Percentiles rank a stretch among this genome's conserved stretches.
Evolutionary conservation across 78 protist species (phyloP).

Genomic region (Planoprotostelium fungivorum): DNA sequence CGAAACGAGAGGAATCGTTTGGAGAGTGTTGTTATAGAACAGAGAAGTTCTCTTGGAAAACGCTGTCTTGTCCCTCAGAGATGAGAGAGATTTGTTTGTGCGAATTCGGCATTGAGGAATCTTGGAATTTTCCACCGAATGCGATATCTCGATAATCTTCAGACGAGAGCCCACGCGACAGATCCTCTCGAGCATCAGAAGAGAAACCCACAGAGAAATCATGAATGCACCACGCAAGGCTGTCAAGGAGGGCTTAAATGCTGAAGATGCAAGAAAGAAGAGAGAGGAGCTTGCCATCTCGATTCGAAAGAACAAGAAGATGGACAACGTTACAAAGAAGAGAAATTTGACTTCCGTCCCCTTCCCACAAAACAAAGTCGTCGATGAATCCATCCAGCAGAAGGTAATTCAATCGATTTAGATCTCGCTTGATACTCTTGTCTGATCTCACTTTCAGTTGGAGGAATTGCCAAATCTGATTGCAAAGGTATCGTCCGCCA

Average conservation of each 20-base stretch:
- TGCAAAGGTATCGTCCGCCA: background rate
- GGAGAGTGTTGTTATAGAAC: no score
- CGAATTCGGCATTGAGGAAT: no score
- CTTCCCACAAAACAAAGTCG: background rate
- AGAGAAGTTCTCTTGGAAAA: no score
- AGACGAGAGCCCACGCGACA: no score
- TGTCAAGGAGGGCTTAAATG: slow-evolving; percentile 22
- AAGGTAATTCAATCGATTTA: background rate
- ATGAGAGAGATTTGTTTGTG: no score
- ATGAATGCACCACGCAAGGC: background rate
- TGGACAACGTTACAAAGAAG: slow-evolving; percentile 66
- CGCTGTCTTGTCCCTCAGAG: no score
- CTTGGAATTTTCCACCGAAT: no score
- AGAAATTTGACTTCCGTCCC: slow-evolving; percentile 13
- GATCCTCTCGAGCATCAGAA: no score
- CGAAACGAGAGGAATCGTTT: no score
- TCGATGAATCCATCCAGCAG: background rate
- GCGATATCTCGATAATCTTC: no score
- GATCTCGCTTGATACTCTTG: background rate
- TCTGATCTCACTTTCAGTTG: background rate
- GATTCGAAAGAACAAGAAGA: slow-evolving; percentile 81
- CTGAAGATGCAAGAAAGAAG: slow-evolving; percentile 64
- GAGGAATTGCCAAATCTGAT: slow-evolving; percentile 8
- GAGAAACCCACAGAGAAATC: no score
- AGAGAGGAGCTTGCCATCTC: slow-evolving; percentile 65